Conservation (phyloP, 2,329 filamentous ascomycete genomes). For the Aspergillus clavatus region DNA sequence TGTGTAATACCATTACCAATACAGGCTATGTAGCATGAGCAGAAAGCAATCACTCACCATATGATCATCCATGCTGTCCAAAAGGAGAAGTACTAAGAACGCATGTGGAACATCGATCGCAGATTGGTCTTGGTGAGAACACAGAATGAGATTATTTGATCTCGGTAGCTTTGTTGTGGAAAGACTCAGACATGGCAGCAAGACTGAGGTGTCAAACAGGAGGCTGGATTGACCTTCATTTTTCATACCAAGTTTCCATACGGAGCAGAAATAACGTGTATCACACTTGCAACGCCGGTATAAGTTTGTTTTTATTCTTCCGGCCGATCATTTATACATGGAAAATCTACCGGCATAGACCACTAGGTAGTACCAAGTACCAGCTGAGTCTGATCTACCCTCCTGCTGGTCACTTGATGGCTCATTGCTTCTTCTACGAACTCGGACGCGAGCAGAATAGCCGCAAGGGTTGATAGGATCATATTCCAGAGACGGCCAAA, state of each 20-base stretch:
- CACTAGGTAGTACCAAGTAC: too few species aligned
- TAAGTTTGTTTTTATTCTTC: conserved; percentile 2
- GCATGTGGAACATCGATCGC: neutral
- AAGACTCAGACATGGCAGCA: too few species aligned
- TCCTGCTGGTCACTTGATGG: conserved; percentile 13
- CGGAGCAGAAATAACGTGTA: too few species aligned
- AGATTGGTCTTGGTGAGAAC: too few species aligned
- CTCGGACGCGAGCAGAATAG: neutral
- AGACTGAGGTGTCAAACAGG: neutral
- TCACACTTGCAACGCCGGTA: neutral
- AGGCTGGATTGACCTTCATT: neutral
- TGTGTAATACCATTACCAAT: too few species aligned
- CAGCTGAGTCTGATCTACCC: neutral
- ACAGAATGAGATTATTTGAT: too few species aligned
- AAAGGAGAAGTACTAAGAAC: too few species aligned
- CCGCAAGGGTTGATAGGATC: neutral
- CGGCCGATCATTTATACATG: conserved; percentile 10
- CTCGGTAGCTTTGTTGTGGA: too few species aligned
- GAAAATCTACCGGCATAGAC: neutral
- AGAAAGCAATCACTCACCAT: neutral
- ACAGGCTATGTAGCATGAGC: neutral
- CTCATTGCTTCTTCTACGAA: conserved; percentile 3
- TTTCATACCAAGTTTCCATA: neutral
- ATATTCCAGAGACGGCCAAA: too few species aligned
- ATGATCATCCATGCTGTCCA: neutral